Conservation (phyloP, 1,284 basidiomycete genomes). For the Sporisorium sorghi region DNA sequence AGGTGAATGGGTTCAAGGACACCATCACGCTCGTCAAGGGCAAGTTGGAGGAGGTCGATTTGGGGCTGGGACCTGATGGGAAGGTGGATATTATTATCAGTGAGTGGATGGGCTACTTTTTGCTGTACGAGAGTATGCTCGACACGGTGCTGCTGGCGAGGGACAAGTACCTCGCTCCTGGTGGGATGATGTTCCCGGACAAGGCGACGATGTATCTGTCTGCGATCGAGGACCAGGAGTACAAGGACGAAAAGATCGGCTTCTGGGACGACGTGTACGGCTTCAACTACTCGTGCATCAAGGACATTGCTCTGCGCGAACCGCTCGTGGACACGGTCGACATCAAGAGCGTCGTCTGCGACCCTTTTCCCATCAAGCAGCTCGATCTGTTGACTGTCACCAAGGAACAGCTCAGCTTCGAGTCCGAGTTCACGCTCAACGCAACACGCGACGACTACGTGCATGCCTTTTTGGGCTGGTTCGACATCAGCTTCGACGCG, state of each 20-base stretch:
- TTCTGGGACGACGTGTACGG: slow-evolving; percentile 99
- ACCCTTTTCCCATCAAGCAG: slow-evolving; percentile 66
- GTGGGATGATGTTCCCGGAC: slow-evolving; percentile 95
- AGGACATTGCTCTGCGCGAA: slow-evolving; percentile 95
- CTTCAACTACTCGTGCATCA: slow-evolving; percentile 99
- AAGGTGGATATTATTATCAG: slow-evolving; percentile 94
- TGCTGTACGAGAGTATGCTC: slow-evolving; percentile 98
- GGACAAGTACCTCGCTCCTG: slow-evolving; percentile 89
- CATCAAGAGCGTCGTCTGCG: slow-evolving; percentile 67
- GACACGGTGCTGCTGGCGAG: slow-evolving; percentile 96
- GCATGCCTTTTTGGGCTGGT: slow-evolving; percentile 99
- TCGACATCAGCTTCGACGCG: slow-evolving; percentile 94
- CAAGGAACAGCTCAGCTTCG: slow-evolving; percentile 94
- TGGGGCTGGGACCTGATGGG: slow-evolving; percentile 70
- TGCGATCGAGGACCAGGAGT: slow-evolving; percentile 98
- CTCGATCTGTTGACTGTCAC: slow-evolving; percentile 91
- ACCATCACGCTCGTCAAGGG: slow-evolving; percentile 95
- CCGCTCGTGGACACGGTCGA: slow-evolving; percentile 95
- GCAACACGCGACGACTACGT: slow-evolving; percentile 90
- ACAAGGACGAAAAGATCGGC: slow-evolving; percentile 97
- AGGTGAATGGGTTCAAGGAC: slow-evolving; percentile 94
- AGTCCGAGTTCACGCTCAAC: slow-evolving; percentile 81
- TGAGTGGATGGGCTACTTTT: slow-evolving; percentile 90
- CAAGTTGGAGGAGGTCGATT: slow-evolving; percentile 88
- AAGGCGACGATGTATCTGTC: slow-evolving; percentile 91